A percentile compares a stretch with the other conserved stretches of the same genome.
These are phyloP conservation scores for Apiotrichum laibachii DNA, from an alignment of 1,284 basidiomycete species.

Conservation along the genomic window DNA sequence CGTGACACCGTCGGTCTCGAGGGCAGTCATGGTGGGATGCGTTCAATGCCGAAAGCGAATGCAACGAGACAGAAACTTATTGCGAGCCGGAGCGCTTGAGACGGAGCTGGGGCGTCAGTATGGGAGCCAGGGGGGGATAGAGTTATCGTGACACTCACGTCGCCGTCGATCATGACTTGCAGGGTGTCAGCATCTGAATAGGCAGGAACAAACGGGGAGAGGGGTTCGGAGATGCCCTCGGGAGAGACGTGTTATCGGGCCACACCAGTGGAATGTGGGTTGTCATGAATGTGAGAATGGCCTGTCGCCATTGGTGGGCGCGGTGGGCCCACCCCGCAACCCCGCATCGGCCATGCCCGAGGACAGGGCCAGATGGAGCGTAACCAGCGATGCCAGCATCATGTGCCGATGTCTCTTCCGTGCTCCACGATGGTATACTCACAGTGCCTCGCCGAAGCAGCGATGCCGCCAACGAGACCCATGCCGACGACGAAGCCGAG, in stretches of 20 bases:
- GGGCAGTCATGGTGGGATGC: neutral
- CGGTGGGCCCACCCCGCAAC: no score
- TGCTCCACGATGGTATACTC: conserved; percentile 4
- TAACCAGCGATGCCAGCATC: no score
- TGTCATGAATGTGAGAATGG: neutral
- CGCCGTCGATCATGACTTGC: conserved; percentile 11
- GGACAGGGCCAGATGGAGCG: no score
- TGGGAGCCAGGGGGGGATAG: neutral
- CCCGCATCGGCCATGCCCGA: neutral
- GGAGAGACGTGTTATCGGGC: no score
- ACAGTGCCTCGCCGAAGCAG: conserved; percentile 17
- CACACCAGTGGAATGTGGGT: neutral
- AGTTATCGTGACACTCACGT: neutral
- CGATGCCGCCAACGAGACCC: conserved; percentile 41
- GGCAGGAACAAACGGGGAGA: neutral
- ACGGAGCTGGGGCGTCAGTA: conserved; percentile 11
- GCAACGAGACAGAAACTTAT: neutral
- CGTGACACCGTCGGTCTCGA: neutral
- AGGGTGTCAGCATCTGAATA: neutral
- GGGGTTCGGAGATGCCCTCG: no score
- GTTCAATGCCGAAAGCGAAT: neutral
- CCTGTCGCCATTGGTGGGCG: no score
- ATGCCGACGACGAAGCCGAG: conserved; percentile 47
- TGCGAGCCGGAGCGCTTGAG: conserved; percentile 13
- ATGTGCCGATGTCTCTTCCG: no score